These are phyloP conservation scores for Torulaspora globosa DNA, from an alignment of 1,139 yeast species.

Conservation along the genomic window DNA sequence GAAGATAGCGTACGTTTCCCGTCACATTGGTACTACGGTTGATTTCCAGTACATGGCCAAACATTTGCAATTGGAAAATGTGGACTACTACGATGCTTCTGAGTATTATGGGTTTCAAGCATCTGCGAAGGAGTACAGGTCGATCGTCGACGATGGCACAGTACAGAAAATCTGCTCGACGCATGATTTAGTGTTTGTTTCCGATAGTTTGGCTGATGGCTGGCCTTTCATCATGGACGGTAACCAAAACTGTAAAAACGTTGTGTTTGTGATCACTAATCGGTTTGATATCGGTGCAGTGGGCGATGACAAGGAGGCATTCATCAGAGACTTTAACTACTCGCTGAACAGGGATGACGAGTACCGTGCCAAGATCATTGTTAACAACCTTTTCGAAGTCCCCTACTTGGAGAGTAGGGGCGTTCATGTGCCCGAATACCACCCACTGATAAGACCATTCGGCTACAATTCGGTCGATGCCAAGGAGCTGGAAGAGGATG, in stretches of 20 bases:
- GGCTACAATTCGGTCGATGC: constrained; percentile 5
- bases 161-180: constrained; percentile 10
- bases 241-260: constrained; percentile 9
- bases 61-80: constrained; percentile 11
- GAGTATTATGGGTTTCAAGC: background rate
- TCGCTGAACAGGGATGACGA: constrained; percentile 14
- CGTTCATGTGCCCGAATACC: constrained; percentile 5
- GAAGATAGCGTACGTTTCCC: constrained; percentile 11
- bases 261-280: constrained; percentile 10
- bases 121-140: background rate
- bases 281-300: constrained; percentile 9
- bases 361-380: constrained; percentile 6
- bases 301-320: constrained; percentile 3
- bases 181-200: constrained; percentile 10
- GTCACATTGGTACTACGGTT: constrained; percentile 12
- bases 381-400: constrained; percentile 10
- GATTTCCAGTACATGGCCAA: constrained; percentile 12
- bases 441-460: constrained; percentile 11
- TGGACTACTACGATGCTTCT: constrained; percentile 7
- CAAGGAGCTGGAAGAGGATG: background rate
- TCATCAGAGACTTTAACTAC: constrained; percentile 7
- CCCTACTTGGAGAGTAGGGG: constrained; percentile 7
- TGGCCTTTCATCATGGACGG: constrained; percentile 15
- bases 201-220: constrained; percentile 14
- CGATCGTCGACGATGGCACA: background rate